Evolutionary conservation across 495 filamentous ascomycete genomes (phyloP).

Genomic region (Corynascus novoguineensis): DNA sequence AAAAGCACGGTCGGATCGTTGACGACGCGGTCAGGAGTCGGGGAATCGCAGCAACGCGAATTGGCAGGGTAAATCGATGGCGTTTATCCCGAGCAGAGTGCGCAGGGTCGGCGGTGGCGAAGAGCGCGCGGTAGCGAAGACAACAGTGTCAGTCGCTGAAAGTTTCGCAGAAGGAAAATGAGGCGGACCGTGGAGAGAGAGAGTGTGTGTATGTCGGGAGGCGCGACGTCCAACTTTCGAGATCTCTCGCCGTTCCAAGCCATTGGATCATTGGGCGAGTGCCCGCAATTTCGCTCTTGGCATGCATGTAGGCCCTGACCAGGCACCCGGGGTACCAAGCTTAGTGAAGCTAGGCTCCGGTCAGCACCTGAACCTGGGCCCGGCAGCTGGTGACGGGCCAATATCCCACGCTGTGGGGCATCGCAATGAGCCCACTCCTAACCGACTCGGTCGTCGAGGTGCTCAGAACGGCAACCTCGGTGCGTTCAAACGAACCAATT

Average conservation of each 20-base stretch:
- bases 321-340: too few species aligned
- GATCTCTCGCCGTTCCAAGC: not conserved
- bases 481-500: not conserved
- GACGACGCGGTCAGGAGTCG: not conserved
- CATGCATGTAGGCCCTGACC: not conserved
- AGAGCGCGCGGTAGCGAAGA: not conserved
- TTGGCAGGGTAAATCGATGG: not conserved
- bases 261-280: too few species aligned
- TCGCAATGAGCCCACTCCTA: not conserved
- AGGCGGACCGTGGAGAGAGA: too few species aligned
- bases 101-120: not conserved
- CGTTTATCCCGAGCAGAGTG: not conserved
- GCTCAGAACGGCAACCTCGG: not conserved
- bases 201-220: too few species aligned
- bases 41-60: not conserved
- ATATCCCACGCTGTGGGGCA: not conserved
- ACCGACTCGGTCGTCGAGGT: slow-evolving; percentile 12
- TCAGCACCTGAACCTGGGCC: not conserved
- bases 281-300: not conserved
- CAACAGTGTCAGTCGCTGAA: not conserved
- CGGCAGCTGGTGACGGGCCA: not conserved
- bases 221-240: not conserved
- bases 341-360: not conserved
- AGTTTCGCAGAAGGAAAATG: not conserved
- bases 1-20: not conserved